These are phyloP conservation scores for Colletotrichum sp. DNA, from an alignment of 2,329 filamentous ascomycete species.

Conservation along the genomic window DNA sequence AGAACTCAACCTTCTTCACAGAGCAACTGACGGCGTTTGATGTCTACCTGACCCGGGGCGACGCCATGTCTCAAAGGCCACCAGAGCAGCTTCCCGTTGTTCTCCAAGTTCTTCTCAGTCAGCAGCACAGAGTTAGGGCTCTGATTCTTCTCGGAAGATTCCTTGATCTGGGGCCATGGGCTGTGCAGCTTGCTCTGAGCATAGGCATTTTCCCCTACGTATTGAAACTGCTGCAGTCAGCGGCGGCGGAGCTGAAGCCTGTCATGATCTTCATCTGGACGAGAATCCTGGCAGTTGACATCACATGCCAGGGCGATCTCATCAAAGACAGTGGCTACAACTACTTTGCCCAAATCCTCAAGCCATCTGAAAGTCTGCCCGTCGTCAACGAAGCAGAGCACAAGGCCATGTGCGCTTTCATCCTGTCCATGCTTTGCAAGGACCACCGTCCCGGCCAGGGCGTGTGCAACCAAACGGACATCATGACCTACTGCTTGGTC, in stretches of 20 bases:
- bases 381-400: conserved; percentile 88
- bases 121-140: conserved; percentile 90
- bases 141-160: conserved; percentile 93
- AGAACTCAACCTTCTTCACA: conserved; percentile 94
- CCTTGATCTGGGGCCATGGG: conserved; percentile 95
- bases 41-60: conserved; percentile 84
- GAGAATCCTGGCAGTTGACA: conserved; percentile 91
- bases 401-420: conserved; percentile 98
- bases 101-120: conserved; percentile 91
- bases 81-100: conserved; percentile 97
- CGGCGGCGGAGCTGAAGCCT: conserved; percentile 91
- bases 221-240: conserved; percentile 94
- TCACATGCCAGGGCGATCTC: conserved; percentile 90
- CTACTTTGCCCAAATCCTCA: conserved; percentile 94
- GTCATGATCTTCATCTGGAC: conserved; percentile 99
- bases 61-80: conserved; percentile 81
- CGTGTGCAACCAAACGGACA: conserved; percentile 87
- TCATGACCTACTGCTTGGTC: conserved; percentile 85
- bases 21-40: conserved; percentile 98
- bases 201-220: conserved; percentile 99
- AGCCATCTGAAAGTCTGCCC: conserved; percentile 81
- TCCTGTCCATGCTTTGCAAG: conserved; percentile 96
- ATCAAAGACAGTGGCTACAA: conserved; percentile 97
- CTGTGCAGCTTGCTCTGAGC: conserved; percentile 94
- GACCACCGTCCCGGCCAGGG: conserved; percentile 90